phyloP scores from a whole-genome alignment of 2,329 filamentous ascomycete genomes.

The Cryphonectria japonica region DNA sequence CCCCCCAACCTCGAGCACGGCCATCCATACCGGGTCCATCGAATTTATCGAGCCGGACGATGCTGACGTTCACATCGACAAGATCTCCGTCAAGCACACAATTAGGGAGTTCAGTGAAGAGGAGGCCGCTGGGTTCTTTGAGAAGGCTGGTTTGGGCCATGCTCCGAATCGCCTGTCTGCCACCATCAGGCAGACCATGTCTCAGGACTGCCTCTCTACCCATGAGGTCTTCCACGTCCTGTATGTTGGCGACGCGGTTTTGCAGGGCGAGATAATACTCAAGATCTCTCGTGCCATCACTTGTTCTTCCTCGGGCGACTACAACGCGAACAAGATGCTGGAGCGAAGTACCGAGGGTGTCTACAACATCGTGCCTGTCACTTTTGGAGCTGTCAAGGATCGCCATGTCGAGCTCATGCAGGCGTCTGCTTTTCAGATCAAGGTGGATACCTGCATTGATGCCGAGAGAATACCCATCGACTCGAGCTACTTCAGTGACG shows the following conservation, averaged over 20 bases:
- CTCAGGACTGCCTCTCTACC: slow-evolving; percentile 48
- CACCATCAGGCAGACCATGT: slow-evolving; percentile 54
- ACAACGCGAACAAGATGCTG: slow-evolving; percentile 37
- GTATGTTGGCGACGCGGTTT: slow-evolving; percentile 50
- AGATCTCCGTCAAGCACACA: slow-evolving; percentile 51
- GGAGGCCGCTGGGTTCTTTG: slow-evolving; percentile 43
- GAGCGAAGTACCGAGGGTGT: slow-evolving; percentile 45
- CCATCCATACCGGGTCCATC: slow-evolving; percentile 42
- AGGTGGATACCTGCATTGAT: slow-evolving; percentile 51
- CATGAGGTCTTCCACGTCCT: slow-evolving; percentile 52
- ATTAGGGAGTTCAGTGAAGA: slow-evolving; percentile 47
- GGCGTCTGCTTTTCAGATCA: slow-evolving; percentile 54
- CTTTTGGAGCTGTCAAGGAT: slow-evolving; percentile 49
- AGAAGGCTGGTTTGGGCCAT: slow-evolving; percentile 38
- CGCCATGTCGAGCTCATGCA: slow-evolving; percentile 58
- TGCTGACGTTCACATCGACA: slow-evolving; percentile 39
- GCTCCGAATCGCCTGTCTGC: slow-evolving; percentile 44
- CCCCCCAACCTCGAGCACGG: slow-evolving; percentile 25
- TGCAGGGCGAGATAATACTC: slow-evolving; percentile 46
- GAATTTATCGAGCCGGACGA: slow-evolving; percentile 49
- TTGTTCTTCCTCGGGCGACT: slow-evolving; percentile 42
- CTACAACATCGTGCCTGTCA: slow-evolving; percentile 56
- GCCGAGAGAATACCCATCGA: slow-evolving; percentile 41
- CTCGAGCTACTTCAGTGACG: slow-evolving; percentile 33
- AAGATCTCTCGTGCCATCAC: slow-evolving; percentile 55